These are phyloP conservation scores for Phytophthora sp. DNA, from an alignment of 352 stramenopile species.

Conservation along the genomic window DNA sequence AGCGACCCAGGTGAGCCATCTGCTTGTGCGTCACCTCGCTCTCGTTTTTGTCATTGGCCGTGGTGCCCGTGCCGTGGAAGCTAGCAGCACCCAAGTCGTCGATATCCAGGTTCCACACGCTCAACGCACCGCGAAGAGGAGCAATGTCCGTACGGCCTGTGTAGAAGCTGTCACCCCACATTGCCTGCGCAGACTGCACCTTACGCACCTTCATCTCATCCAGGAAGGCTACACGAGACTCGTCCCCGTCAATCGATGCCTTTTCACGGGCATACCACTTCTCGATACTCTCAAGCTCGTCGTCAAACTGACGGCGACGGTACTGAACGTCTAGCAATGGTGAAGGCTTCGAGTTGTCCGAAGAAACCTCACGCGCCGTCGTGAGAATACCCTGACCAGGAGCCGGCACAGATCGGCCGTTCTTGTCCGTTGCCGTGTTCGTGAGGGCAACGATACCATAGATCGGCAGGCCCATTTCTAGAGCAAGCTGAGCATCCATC, in stretches of 20 bases:
- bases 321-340: slow-evolving; percentile 76
- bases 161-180: slow-evolving; percentile 80
- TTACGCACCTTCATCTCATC: slow-evolving; percentile 75
- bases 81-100: slow-evolving; percentile 85
- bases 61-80: slow-evolving; percentile 89
- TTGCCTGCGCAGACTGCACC: slow-evolving; percentile 64
- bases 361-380: slow-evolving; percentile 65
- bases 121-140: slow-evolving; percentile 76
- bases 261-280: slow-evolving; percentile 74
- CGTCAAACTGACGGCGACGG: slow-evolving; percentile 78
- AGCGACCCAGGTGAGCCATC: slow-evolving; percentile 76
- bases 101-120: slow-evolving; percentile 78
- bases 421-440: slow-evolving; percentile 91
- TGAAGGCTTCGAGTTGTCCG: slow-evolving; percentile 36
- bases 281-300: slow-evolving; percentile 75
- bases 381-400: slow-evolving; percentile 89
- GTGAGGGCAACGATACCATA: slow-evolving; percentile 85
- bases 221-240: slow-evolving; percentile 53
- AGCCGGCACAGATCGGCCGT: slow-evolving; percentile 80
- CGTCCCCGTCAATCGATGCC: slow-evolving; percentile 40
- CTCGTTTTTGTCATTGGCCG: slow-evolving; percentile 88
- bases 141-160: slow-evolving; percentile 64
- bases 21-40: slow-evolving; percentile 90
- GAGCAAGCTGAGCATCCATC: slow-evolving; percentile 86
- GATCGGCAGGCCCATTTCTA: slow-evolving; percentile 90